phyloP scores from a whole-genome alignment of 163 green algal genomes.

The Coccomyxa subellipsoidea region DNA sequence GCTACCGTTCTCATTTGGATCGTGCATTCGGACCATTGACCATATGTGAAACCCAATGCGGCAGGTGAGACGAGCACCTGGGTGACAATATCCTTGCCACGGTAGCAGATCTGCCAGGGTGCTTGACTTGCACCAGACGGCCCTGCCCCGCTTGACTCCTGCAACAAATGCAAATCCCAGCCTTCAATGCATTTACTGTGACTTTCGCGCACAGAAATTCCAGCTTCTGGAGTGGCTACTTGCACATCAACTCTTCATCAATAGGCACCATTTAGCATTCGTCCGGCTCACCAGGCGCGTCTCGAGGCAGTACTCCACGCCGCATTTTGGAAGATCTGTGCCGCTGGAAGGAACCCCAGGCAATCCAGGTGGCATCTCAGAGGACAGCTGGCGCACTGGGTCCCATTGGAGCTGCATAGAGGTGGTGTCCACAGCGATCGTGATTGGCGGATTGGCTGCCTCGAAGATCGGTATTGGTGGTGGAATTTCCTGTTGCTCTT shows the following conservation, averaged over 20 bases:
- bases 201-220: too few relatives aligned
- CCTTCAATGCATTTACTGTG: too few relatives aligned
- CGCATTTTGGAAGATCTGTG: neutral
- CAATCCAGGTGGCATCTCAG: neutral
- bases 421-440: neutral
- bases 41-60: too few relatives aligned
- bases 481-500: neutral
- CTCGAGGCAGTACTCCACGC: slow-evolving; percentile 1
- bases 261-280: neutral
- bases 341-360: neutral
- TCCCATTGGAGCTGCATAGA: neutral
- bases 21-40: too few relatives aligned
- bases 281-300: neutral
- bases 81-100: neutral
- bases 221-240: too few relatives aligned
- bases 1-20: too few relatives aligned
- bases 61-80: too few relatives aligned
- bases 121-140: neutral
- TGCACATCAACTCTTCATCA: neutral
- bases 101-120: slow-evolving; percentile 4
- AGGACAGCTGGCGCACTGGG: neutral
- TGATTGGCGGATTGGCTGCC: neutral
- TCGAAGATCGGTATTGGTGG: neutral
- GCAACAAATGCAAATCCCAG: too few relatives aligned
- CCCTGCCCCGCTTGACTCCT: neutral